Base-by-base conservation (phyloP, 1,284 basidiomycete species). In the Leccinum fallax region DNA sequence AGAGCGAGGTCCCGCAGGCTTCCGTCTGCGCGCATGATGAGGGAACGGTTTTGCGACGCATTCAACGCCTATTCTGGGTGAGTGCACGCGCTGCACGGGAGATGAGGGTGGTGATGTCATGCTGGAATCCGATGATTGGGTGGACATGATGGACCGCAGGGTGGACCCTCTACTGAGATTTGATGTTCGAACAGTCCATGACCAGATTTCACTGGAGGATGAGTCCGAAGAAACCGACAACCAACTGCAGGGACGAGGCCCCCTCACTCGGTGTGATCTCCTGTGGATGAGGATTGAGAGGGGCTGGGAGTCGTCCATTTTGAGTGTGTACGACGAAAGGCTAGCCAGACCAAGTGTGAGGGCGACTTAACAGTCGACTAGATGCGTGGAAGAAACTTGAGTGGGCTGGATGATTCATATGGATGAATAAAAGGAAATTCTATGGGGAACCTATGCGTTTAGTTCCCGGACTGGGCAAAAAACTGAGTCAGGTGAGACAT, bases 161-260 rank as follows among this genome's bases (percentile, higher is more conserved):
- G 66, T 70, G 40, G 62, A 67, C 3, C 5, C 55, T 59, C 65
- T 64, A 59, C 60, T 59, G 58, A 71, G 51, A 26, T 55, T 53
- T 34, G 60, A n/a, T 24, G 59, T 58, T 46, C 48, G 61, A 30
- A 67, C 36, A 21, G 43, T 3, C 70, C 73, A 76, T 24, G 61
- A 54, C 70, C 71, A 73, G 1, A n/a, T 43, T n/a, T 67, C 74
- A 6, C 48, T 67, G n/a, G 52, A 62, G 34, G 68, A 61, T 13
- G 69, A 67, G 53, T 72, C 68, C 2, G 62, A 59, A 8, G 64
- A 59, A 26, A 61, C 59, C 11, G 71, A 60, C 19, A 65, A 26
- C 70, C 71, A 75, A 62, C 74, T 74, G 34, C 58, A 66, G 30
- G 72, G 75, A 53, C 72, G 72, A 13, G 75, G 72, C 21, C 72